Evolutionary conservation across 371 early-diverging fungal species (phyloP).

Genomic region (Mortierella sp.): DNA sequence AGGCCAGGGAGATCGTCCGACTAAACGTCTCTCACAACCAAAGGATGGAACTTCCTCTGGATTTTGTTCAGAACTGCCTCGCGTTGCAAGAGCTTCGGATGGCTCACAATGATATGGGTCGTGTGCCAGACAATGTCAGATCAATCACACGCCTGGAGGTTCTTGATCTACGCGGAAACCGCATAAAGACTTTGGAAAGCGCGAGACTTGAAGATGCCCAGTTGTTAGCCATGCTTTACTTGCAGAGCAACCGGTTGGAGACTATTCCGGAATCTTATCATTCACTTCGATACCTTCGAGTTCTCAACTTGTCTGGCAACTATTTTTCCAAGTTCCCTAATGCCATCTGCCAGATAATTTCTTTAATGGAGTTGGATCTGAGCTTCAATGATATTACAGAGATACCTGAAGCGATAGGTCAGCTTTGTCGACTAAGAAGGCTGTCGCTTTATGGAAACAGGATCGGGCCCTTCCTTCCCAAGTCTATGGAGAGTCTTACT

Average conservation of each 20-base stretch:
- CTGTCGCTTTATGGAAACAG: conserved; percentile 81
- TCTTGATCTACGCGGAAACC: conserved; percentile 83
- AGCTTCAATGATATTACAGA: conserved; percentile 84
- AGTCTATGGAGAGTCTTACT: conserved; percentile 66
- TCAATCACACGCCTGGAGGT: conserved; percentile 65
- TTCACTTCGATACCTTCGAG: conserved; percentile 65
- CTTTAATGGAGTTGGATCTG: conserved; percentile 79
- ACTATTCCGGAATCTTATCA: conserved; percentile 68
- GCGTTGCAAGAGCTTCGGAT: conserved; percentile 73
- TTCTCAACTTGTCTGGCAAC: conserved; percentile 84
- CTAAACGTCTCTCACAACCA: conserved; percentile 81
- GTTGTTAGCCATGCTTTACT: conserved; percentile 66
- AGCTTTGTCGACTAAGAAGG: conserved; percentile 68
- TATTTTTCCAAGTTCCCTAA: conserved; percentile 74
- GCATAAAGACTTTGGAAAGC: conserved; percentile 67
- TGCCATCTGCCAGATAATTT: conserved; percentile 67
- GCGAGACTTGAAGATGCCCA: conserved; percentile 67
- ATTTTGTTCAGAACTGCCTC: conserved; percentile 78
- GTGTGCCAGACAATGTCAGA: conserved; percentile 69
- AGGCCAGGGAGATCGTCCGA: conserved; percentile 70
- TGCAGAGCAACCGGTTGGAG: conserved; percentile 80
- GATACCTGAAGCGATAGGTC: conserved; percentile 80
- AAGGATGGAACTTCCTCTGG: conserved; percentile 73
- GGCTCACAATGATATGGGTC: conserved; percentile 72
- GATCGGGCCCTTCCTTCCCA: conserved; percentile 75